Base-by-base conservation (phyloP, 148 eudicot species). In the Vaccinium macrocarpon region DNA sequence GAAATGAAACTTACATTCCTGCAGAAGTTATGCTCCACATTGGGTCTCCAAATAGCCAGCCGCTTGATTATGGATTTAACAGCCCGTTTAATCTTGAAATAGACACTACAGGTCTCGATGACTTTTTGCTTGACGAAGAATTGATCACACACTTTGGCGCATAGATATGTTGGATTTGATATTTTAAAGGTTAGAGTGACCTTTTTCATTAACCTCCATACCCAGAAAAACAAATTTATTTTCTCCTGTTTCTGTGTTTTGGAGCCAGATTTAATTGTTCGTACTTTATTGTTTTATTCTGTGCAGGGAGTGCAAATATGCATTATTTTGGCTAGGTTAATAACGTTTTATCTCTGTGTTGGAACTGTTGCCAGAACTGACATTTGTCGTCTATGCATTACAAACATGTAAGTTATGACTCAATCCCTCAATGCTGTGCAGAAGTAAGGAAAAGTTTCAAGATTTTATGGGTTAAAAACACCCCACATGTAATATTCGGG, bases 121-220 rank as follows among this genome's bases (percentile, higher is more conserved):
- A 86, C 49, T 88, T 84, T 86, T 83, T 89, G 79, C 88, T 82
- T 52, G 91, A 84, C 84, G 97, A 90, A 62, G 97, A 91, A 78
- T n/a, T 88, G 72, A 88, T 94, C 79, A 87, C 89, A 66, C 91
- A 89, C 86, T 86, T 86, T 64, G 97, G 93, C 4, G 89, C 97
- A 14, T 94, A 94, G 87, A 78, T 51, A 71, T 85, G 42, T 61
- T 14, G 16, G 76, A 35, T 52, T 80, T 78, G 77, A 88, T 86
- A 11, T 19, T 68, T 23, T 57, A 82, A 85, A 68, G 73, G 73
- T 88, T 7, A 7, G 57, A n/a, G 70, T 64, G 70, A 64, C 32
- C 29, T n/a, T 68, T 82, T 10, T 70, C 38, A 35, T 52, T 66
- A 42, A 74, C 62, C 70, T 64, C 25, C 66, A 23, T 6, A 21